Percentiles rank a stretch among this genome's conserved stretches.
Evolutionary conservation across 129 eudicot species (phyloP).

Genomic region (Tanacetum coccineum): DNA sequence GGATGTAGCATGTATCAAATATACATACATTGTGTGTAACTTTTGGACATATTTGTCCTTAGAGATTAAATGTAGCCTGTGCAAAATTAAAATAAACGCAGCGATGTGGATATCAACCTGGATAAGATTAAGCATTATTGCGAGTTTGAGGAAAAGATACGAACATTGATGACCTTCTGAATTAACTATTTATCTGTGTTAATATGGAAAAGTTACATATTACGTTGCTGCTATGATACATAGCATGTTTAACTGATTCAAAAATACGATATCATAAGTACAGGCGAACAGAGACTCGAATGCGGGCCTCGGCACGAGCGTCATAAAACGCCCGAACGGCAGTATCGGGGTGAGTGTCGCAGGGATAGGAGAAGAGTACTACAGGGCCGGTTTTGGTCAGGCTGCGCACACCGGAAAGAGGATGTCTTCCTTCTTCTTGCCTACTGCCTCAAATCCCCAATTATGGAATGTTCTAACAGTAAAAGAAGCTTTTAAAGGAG

Average conservation of each 20-base stretch:
- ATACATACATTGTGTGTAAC: neutral
- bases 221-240: constrained; percentile 1
- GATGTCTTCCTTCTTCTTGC: no score
- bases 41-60: neutral
- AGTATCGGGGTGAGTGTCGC: no score
- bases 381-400: no score
- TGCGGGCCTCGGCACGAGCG: no score
- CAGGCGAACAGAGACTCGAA: no score
- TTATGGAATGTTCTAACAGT: constrained; percentile 39
- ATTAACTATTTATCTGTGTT: constrained; percentile 64
- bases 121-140: constrained; percentile 87
- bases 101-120: constrained; percentile 46
- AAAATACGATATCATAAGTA: no score
- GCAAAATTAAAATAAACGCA: neutral
- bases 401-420: no score
- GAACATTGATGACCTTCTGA: constrained; percentile 80
- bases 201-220: constrained; percentile 11
- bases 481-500: constrained; percentile 67
- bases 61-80: neutral
- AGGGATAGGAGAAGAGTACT: no score
- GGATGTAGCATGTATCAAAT: neutral
- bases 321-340: no score
- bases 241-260: neutral
- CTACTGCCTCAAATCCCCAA: no score
- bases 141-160: constrained; percentile 94